Base-by-base conservation (phyloP, 1,284 basidiomycete species). In the Amylostereum areolatum region DNA sequence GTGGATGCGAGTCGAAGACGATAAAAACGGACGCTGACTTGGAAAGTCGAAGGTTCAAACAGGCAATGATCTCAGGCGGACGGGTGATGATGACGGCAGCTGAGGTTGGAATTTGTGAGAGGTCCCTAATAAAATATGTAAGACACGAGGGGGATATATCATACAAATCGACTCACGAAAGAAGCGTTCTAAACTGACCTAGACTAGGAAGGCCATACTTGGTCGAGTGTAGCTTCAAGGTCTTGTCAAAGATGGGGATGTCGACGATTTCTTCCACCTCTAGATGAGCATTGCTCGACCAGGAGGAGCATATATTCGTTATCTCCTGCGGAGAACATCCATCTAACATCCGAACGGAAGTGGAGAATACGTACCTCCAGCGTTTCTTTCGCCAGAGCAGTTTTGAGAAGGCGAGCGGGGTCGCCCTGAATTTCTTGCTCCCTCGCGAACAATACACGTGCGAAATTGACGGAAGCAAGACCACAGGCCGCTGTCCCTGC, bases 1-100 rank as follows among this genome's bases (percentile, higher is more conserved):
- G 74, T 12, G 78, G 69, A 57, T 85, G 84, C 1, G 81, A 80
- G 61, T 86, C 83, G 53, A 85, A 84, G 40, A 84, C 64, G 43
- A 77, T 69, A 55, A 78, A 84, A 10, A 78, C 49, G 9, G 63
- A 58, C 31, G 47, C 54, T 24, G 39, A 12, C 3, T 54, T 50
- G 5, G 58, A 39, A 25, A 64, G 57, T 24, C 66, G 61, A 43
- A 83, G 68, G 52, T 75, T 77, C 53, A 83, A 59, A 57, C 79
- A 77, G 24, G 73, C 69, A 28, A 86, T 62, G 48, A 84, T 82
- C 60, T 85, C 84, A 0, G 84, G 84, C 32, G 84, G 81, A 24
- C 83, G 80, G 0, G 83, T 85, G 50, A 86, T 79, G 49, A 85
- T 68, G 28, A 69, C 72, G 27, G 71, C 80, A 6, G 62, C 62